Evolutionary conservation across 495 filamentous ascomycete species (phyloP).

Genomic region (Lasiosphaeris hirsuta): DNA sequence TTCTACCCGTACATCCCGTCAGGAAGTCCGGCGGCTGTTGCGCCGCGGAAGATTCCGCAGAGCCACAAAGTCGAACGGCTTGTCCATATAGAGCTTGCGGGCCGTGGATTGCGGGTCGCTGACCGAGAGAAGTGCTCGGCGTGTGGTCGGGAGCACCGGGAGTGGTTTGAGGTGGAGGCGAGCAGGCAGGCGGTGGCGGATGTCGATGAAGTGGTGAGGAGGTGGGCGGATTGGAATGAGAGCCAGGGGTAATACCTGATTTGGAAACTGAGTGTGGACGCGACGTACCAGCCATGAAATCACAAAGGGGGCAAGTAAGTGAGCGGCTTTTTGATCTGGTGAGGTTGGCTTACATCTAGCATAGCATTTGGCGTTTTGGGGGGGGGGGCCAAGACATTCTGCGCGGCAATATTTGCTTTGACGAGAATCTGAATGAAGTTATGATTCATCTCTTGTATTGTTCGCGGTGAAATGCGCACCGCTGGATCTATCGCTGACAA

Average conservation of each 20-base stretch:
- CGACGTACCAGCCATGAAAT: constrained; percentile 6
- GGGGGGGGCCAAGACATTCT: neutral
- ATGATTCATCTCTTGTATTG: too few relatives aligned
- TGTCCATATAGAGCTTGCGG: constrained; percentile 83
- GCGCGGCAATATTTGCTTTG: too few relatives aligned
- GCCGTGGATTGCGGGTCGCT: constrained; percentile 58
- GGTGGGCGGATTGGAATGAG: constrained; percentile 82
- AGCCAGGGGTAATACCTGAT: constrained; percentile 8
- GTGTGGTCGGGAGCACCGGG: constrained; percentile 84
- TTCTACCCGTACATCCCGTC: constrained; percentile 85
- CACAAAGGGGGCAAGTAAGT: neutral
- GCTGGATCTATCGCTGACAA: too few relatives aligned
- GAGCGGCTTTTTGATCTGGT: too few relatives aligned
- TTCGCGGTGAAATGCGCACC: too few relatives aligned
- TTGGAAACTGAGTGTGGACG: neutral
- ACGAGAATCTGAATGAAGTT: too few relatives aligned
- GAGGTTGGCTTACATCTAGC: too few relatives aligned
- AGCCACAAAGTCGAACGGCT: constrained; percentile 85
- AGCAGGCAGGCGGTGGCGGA: constrained; percentile 62
- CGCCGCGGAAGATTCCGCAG: constrained; percentile 72
- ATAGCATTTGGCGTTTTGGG: neutral
- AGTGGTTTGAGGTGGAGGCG: constrained; percentile 94
- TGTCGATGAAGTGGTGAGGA: constrained; percentile 79
- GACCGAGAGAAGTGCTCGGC: constrained; percentile 58
- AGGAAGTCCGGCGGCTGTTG: constrained; percentile 18